Evolutionary conservation across 257 asterid genomes (phyloP).

Genomic region (Ophiorrhiza pumila): DNA sequence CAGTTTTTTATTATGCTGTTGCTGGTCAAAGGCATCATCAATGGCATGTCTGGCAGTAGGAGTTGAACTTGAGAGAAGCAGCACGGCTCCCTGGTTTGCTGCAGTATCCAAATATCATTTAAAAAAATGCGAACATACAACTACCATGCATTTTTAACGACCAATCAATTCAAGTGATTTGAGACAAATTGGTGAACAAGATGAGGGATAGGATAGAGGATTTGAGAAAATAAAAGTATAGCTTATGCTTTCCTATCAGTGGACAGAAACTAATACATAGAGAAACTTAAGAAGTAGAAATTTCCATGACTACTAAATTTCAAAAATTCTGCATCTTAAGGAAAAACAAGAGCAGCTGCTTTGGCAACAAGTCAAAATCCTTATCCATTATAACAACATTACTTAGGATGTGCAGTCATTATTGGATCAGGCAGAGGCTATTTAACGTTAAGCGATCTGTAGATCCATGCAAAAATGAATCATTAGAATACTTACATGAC

Average conservation of each 20-base stretch:
- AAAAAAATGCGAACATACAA: slow-evolving; percentile 8
- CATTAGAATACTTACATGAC: slow-evolving; percentile 57
- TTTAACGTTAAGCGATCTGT: neutral
- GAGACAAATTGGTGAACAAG: neutral
- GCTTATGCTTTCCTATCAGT: neutral
- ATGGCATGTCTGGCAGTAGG: slow-evolving; percentile 68
- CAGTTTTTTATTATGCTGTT: slow-evolving; percentile 78
- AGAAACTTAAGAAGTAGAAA: neutral
- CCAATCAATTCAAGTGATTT: neutral
- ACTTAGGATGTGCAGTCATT: neutral
- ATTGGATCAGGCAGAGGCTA: neutral
- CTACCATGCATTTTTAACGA: neutral
- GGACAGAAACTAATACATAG: neutral
- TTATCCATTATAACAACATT: slow-evolving; percentile 3
- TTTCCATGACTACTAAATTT: neutral
- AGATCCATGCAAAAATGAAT: slow-evolving; percentile 5
- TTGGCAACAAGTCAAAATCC: neutral
- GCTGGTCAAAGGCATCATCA: slow-evolving; percentile 80
- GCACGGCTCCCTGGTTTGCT: slow-evolving; percentile 79
- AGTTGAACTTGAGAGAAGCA: slow-evolving; percentile 58
- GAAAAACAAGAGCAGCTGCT: neutral
- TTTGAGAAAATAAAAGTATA: neutral
- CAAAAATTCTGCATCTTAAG: neutral
- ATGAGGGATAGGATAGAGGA: neutral
- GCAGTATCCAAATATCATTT: slow-evolving; percentile 25